Percentiles rank a stretch among this genome's conserved stretches.
Evolutionary conservation across 208 protist species (phyloP).

Genomic region (Vickermania ingenoplastis): DNA sequence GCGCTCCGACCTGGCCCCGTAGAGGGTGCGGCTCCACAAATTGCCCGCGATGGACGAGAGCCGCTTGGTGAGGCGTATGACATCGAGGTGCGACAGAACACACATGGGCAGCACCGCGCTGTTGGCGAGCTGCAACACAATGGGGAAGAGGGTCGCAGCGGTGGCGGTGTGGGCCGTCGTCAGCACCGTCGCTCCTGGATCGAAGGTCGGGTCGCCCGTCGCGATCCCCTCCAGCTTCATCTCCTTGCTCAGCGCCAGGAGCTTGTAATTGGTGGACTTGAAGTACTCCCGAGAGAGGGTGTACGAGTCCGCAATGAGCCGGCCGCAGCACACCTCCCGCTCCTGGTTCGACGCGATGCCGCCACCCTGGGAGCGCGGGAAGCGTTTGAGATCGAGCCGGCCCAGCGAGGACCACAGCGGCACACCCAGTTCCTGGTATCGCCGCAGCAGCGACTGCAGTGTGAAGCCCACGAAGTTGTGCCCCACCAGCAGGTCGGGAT

Average conservation of each 20-base stretch:
- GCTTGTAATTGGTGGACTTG: constrained; percentile 87
- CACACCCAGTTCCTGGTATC: constrained; percentile 86
- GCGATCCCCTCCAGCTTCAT: constrained; percentile 69
- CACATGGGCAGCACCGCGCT: constrained; percentile 65
- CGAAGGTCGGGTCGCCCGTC: constrained; percentile 40
- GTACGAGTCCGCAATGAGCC: constrained; percentile 94
- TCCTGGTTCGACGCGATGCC: constrained; percentile 47
- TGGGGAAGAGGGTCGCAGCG: constrained; percentile 38
- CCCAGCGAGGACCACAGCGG: constrained; percentile 88
- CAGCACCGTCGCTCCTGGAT: constrained; percentile 43
- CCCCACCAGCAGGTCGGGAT: constrained; percentile 94
- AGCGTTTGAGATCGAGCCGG: constrained; percentile 67
- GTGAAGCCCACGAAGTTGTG: constrained; percentile 97
- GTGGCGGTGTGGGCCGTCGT: constrained; percentile 32
- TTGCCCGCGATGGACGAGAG: constrained; percentile 96
- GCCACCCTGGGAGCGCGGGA: constrained; percentile 56
- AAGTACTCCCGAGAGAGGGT: constrained; percentile 88
- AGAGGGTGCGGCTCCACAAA: constrained; percentile 93
- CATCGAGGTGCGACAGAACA: constrained; percentile 90
- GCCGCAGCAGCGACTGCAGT: constrained; percentile 94
- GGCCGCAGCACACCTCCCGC: constrained; percentile 83
- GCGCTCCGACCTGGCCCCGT: constrained; percentile 92
- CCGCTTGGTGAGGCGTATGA: constrained; percentile 97
- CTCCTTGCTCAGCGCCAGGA: constrained; percentile 56
- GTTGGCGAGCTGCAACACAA: constrained; percentile 63